Evolutionary conservation across 1,139 yeast genomes (phyloP).

Genomic region (Pichia sp.): DNA sequence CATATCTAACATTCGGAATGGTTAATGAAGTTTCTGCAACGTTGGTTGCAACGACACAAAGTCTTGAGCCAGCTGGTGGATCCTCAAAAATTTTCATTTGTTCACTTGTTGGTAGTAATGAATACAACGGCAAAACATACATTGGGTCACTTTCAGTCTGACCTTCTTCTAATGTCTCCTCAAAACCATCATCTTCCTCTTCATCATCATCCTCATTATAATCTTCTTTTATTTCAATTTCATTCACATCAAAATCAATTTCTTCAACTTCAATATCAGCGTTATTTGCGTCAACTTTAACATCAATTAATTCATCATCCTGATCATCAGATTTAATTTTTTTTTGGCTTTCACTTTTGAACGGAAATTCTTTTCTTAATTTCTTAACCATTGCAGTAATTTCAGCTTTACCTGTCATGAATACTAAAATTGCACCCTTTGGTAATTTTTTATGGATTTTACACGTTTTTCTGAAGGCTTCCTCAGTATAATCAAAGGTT

Average conservation of each 20-base stretch:
- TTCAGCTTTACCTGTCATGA: conserved; percentile 92
- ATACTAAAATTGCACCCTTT: conserved; percentile 88
- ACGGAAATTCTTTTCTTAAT: conserved; percentile 65
- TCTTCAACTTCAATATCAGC: conserved; percentile 84
- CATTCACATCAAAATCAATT: conserved; percentile 55
- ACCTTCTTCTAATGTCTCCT: conserved; percentile 67
- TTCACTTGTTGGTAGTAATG: conserved; percentile 83
- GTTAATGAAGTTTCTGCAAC: conserved; percentile 98
- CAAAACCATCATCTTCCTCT: conserved; percentile 77
- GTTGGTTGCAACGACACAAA: conserved; percentile 93
- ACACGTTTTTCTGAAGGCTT: conserved; percentile 76
- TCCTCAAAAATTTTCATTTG: conserved; percentile 88
- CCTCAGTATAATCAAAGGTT: conserved; percentile 71
- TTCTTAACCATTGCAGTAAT: conserved; percentile 69
- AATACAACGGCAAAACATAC: conserved; percentile 86
- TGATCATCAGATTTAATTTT: conserved; percentile 14
- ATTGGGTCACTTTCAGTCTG: conserved; percentile 78
- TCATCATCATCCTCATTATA: conserved; percentile 28
- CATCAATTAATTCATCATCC: conserved; percentile 36
- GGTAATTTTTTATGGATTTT: conserved; percentile 85
- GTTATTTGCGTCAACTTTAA: conserved; percentile 51
- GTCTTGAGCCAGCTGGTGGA: conserved; percentile 79
- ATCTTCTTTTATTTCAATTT: conserved; percentile 31
- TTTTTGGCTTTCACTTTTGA: conserved; percentile 31
- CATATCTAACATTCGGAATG: conserved; percentile 92